Percentiles rank a stretch among this genome's conserved stretches.
Conservation (phyloP, 176 grass and related monocot species). For the Ampelocalamus luodianensis region DNA sequence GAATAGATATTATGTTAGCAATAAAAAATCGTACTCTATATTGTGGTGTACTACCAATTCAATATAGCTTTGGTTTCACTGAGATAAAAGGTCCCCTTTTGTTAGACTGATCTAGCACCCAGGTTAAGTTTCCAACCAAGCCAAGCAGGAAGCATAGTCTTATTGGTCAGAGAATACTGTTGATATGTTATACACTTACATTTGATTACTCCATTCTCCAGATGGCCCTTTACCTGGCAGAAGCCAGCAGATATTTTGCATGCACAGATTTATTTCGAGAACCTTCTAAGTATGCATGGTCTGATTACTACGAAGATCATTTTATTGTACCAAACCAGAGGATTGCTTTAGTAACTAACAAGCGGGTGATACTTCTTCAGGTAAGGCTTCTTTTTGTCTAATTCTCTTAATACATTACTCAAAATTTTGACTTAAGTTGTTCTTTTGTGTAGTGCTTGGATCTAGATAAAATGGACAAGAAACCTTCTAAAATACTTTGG, state of each 20-base stretch:
- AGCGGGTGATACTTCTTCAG: constrained; percentile 92
- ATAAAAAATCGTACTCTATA: neutral
- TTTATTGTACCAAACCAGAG: constrained; percentile 77
- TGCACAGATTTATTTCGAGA: constrained; percentile 96
- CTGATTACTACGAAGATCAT: constrained; percentile 96
- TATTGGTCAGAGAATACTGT: constrained; percentile 9
- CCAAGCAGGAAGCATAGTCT: neutral
- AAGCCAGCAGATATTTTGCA: constrained; percentile 90
- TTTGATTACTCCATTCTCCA: constrained; percentile 45
- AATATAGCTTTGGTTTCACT: neutral
- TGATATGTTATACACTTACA: constrained; percentile 26
- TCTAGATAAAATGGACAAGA: constrained; percentile 93
- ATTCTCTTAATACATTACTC: constrained; percentile 27
- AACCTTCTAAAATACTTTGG: constrained; percentile 94
- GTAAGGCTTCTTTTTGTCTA: constrained; percentile 29
- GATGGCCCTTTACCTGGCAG: constrained; percentile 97
- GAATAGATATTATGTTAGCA: neutral
- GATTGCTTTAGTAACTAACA: constrained; percentile 84
- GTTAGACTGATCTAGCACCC: constrained; percentile 15
- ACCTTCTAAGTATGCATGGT: constrained; percentile 99
- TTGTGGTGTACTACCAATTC: constrained; percentile 8
- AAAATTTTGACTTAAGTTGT: neutral
- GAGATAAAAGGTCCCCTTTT: constrained; percentile 7
- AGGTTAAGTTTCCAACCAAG: constrained; percentile 7
- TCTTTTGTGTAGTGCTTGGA: constrained; percentile 65